Evolutionary conservation across 164 flowering plant species (phyloP), one percentile per base, ranked within the genome.

Genomic region (Echeveria elegans): DNA sequence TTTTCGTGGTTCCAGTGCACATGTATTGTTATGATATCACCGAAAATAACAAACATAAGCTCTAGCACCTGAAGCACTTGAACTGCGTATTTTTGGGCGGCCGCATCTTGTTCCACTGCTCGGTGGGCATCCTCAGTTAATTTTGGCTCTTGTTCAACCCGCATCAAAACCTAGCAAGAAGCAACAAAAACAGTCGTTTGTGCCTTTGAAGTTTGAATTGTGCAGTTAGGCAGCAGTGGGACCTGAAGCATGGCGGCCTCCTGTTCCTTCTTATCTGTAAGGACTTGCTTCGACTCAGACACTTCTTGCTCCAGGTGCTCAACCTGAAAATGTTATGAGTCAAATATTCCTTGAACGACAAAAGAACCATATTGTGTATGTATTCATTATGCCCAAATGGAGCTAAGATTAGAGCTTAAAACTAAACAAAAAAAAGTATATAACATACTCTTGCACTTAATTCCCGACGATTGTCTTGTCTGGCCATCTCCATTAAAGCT

Each of bases 401-500:
- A 12, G 26, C n/a, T n/a, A n/a, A 14, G 5, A 26, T 56, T 28
- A 28, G 30, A 56, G 12, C 16, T 56, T 12, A 50, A 21, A 28
- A 56, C 6, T 56, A 4, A n/a, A n/a, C n/a, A n/a, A n/a, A 43
- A 43, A 2, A 28, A 56, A 56, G 6, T 26, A 28, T 5, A 26
- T 56, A 30, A 69, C 61, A 37, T 83, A 90, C 98, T 88, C 73
- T 86, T 68, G 97, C 97, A 82, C 84, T 86, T 76, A 93, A 74
- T 75, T 80, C 80, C 66, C 82, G 86, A 50, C 94, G 84, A 69
- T 93, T 93, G 73, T 93, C 98, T 77, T 82, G 78, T 76, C 84
- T 79, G 65, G 87, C 93, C 87, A 88, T 87, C 81, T 92, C 98
- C 89, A 87, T 85, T 26, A 93, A 78, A 63, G 98, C 97, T 64